These are phyloP conservation scores for Dissophora globulifera DNA, from an alignment of 192 early-diverging fungal genomes.

Conservation along the genomic window DNA sequence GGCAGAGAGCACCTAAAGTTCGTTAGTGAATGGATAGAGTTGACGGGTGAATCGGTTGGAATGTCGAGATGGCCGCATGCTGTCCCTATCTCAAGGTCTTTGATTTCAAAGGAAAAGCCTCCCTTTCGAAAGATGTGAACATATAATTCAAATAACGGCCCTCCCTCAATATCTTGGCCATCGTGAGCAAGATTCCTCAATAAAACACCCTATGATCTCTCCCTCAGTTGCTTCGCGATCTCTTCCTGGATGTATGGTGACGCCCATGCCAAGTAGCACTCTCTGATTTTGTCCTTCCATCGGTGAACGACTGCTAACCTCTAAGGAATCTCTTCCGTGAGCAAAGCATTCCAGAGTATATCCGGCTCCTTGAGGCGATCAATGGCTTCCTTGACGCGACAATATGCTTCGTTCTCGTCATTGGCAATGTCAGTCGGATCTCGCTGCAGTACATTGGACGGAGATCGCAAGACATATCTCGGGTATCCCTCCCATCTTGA, in stretches of 20 bases:
- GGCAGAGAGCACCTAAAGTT: not conserved
- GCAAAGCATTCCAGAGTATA: not conserved
- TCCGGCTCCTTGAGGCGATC: not conserved
- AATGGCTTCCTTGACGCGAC: slow-evolving; percentile 2
- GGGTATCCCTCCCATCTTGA: slow-evolving; percentile 25
- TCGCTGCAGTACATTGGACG: not conserved
- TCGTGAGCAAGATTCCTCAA: not conserved
- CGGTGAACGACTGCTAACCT: not conserved
- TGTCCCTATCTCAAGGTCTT: not conserved
- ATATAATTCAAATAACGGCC: slow-evolving; percentile 6
- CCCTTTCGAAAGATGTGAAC: not conserved
- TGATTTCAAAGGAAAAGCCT: slow-evolving; percentile 2
- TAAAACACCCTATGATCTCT: not conserved
- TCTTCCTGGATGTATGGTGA: not conserved
- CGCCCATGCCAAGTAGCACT: slow-evolving; percentile 1
- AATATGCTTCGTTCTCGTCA: slow-evolving; percentile 4
- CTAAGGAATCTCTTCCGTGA: not conserved
- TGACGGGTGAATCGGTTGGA: not conserved
- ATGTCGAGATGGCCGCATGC: not conserved
- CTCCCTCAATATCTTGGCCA: not conserved
- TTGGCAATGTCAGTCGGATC: not conserved
- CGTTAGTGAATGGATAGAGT: not conserved
- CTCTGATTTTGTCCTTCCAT: not conserved
- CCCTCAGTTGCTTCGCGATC: not conserved
- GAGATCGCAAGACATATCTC: slow-evolving; percentile 18